Evolutionary conservation across 495 filamentous ascomycete genomes (phyloP).

Genomic region (Talaromyces liani): DNA sequence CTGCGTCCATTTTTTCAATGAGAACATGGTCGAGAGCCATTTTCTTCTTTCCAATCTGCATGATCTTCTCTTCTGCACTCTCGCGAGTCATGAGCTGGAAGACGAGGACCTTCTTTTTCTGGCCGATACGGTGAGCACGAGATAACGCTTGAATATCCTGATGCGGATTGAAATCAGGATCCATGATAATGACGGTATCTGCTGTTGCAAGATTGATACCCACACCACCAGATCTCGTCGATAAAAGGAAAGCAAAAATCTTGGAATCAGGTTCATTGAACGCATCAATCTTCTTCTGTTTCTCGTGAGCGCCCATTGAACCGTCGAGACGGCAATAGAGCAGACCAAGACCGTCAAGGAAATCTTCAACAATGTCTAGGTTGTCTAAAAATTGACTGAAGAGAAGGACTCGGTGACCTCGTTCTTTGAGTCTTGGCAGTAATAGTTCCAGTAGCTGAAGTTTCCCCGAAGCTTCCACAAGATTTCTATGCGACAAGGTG

Average conservation of each 20-base stretch:
- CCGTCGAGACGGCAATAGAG: constrained; percentile 79
- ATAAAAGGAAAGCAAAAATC: constrained; percentile 83
- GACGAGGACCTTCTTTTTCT: constrained; percentile 90
- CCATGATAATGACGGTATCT: constrained; percentile 96
- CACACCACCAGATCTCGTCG: constrained; percentile 89
- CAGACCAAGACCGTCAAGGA: constrained; percentile 64
- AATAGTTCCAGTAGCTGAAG: constrained; percentile 79
- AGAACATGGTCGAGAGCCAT: constrained; percentile 88
- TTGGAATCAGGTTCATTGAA: constrained; percentile 82
- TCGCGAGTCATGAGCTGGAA: constrained; percentile 88
- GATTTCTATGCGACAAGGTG: constrained; percentile 57
- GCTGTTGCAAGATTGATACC: constrained; percentile 97
- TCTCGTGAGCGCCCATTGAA: constrained; percentile 67
- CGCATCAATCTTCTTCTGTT: constrained; percentile 87
- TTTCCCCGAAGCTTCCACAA: constrained; percentile 89
- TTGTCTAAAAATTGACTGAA: constrained; percentile 95
- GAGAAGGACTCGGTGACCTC: constrained; percentile 88
- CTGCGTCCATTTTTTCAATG: constrained; percentile 79
- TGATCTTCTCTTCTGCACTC: constrained; percentile 88
- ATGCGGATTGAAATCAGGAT: constrained; percentile 97
- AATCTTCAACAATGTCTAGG: constrained; percentile 87
- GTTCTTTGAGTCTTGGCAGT: constrained; percentile 79
- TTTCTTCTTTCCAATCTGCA: constrained; percentile 94
- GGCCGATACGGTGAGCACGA: constrained; percentile 90
- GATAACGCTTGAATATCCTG: constrained; percentile 95